These are phyloP conservation scores for Dendrobium huoshanense DNA, from an alignment of 106 monocot genomes.

Conservation along the genomic window DNA sequence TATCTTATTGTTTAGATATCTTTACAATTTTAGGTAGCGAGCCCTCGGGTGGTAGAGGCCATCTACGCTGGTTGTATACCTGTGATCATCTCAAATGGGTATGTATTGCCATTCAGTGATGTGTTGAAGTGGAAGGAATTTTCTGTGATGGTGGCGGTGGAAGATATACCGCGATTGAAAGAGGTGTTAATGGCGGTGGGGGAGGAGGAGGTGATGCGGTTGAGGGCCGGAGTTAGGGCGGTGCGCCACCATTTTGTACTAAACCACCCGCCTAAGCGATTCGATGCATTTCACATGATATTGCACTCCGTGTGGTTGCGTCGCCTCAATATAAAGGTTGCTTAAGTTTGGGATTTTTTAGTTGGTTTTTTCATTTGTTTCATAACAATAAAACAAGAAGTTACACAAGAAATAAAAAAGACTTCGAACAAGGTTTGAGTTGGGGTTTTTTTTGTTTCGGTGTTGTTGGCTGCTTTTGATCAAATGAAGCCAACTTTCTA, in stretches of 20 bases:
- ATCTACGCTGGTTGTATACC: constrained; percentile 62
- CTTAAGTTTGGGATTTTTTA: neutral
- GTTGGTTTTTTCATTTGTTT: too few species aligned
- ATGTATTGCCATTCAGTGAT: constrained; percentile 54
- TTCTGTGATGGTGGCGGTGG: constrained; percentile 37
- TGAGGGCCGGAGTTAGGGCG: constrained; percentile 34
- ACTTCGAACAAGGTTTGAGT: too few species aligned
- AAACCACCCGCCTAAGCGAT: constrained; percentile 40
- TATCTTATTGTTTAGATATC: too few species aligned
- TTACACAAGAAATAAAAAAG: too few species aligned
- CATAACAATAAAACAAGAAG: too few species aligned
- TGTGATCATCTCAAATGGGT: constrained; percentile 48
- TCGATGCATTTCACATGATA: constrained; percentile 62
- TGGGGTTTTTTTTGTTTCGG: too few species aligned
- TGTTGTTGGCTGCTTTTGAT: too few species aligned
- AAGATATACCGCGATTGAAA: constrained; percentile 40
- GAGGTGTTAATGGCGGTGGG: constrained; percentile 28
- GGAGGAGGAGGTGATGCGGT: constrained; percentile 28
- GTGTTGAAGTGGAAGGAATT: constrained; percentile 61
- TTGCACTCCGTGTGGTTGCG: constrained; percentile 66
- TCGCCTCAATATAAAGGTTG: constrained; percentile 34
- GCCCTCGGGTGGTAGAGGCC: constrained; percentile 64
- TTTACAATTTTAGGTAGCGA: constrained; percentile 71
- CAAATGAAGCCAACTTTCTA: too few species aligned
- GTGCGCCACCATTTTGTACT: constrained; percentile 50